Percentiles rank a stretch among this genome's conserved stretches.
Conservation (phyloP, 352 stramenopile genomes). For the Phytophthora sojae region DNA sequence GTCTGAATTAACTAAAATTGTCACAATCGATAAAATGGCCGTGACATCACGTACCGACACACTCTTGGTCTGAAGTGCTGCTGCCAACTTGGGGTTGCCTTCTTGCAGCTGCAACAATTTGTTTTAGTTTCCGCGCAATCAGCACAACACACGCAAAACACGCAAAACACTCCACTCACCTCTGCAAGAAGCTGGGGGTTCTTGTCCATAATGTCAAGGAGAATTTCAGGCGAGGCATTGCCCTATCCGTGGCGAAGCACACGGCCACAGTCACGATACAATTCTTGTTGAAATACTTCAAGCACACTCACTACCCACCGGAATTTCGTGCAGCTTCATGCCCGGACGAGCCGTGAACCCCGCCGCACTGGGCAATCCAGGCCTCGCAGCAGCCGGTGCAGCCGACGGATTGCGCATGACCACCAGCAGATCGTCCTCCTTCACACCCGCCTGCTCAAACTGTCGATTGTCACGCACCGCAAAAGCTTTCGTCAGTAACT, state of each 20-base stretch:
- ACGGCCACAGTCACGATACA: too few relatives aligned
- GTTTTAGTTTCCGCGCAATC: background rate
- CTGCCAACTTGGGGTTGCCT: constrained; percentile 67
- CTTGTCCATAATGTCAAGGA: constrained; percentile 87
- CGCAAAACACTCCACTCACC: constrained; percentile 32
- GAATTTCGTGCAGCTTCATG: constrained; percentile 86
- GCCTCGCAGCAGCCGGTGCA: constrained; percentile 14
- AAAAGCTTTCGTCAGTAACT: constrained; percentile 8
- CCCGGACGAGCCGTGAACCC: constrained; percentile 56
- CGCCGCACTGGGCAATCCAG: constrained; percentile 21
- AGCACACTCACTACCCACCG: constrained; percentile 37
- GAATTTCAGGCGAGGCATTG: constrained; percentile 73
- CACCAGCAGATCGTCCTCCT: constrained; percentile 77
- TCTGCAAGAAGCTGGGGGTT: constrained; percentile 76
- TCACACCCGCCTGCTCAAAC: constrained; percentile 78
- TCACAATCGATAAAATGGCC: background rate
- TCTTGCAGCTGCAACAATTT: constrained; percentile 55
- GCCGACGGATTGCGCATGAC: constrained; percentile 56
- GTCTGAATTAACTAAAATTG: background rate
- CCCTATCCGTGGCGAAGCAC: constrained; percentile 15
- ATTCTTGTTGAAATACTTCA: too few relatives aligned
- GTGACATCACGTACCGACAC: constrained; percentile 55
- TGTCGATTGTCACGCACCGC: constrained; percentile 29
- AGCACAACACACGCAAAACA: background rate
- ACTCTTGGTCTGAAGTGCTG: constrained; percentile 72